Conservation (phyloP, 164 flowering plant species). For the Cinnamomum chago region DNA sequence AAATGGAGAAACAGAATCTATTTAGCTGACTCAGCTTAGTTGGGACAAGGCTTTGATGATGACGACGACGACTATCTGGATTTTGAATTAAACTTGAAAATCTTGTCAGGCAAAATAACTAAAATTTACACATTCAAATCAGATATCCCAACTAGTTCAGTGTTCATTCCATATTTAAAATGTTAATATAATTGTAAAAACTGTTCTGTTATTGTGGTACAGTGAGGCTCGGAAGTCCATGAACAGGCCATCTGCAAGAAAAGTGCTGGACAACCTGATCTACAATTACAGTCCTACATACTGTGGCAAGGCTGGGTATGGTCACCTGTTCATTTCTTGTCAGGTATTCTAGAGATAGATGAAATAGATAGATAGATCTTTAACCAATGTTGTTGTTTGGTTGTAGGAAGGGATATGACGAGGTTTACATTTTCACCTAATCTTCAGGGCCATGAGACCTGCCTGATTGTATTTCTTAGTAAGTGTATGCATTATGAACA, state of each 20-base stretch:
- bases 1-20: too few relatives aligned
- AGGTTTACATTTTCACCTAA: conserved; percentile 65
- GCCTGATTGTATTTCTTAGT: not conserved
- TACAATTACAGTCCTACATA: conserved; percentile 91
- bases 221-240: conserved; percentile 89
- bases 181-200: not conserved
- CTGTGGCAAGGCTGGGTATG: conserved; percentile 92
- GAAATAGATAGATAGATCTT: not conserved
- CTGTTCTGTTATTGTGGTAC: conserved; percentile 19
- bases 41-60: too few relatives aligned
- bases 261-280: conserved; percentile 76
- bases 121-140: too few relatives aligned
- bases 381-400: not conserved
- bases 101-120: not conserved
- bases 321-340: not conserved
- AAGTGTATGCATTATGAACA: not conserved
- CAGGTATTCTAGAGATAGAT: not conserved
- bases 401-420: conserved; percentile 76
- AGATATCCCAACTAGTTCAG: not conserved
- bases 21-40: too few relatives aligned
- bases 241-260: conserved; percentile 59
- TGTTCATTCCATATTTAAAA: not conserved
- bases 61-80: too few relatives aligned
- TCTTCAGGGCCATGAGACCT: not conserved
- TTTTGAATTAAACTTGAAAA: too few relatives aligned